Evolutionary conservation across 225 moss, liverwort and hornwort genomes (phyloP), one percentile per base, ranked within the genome.

Genomic region (Straminergon stramineum): DNA sequence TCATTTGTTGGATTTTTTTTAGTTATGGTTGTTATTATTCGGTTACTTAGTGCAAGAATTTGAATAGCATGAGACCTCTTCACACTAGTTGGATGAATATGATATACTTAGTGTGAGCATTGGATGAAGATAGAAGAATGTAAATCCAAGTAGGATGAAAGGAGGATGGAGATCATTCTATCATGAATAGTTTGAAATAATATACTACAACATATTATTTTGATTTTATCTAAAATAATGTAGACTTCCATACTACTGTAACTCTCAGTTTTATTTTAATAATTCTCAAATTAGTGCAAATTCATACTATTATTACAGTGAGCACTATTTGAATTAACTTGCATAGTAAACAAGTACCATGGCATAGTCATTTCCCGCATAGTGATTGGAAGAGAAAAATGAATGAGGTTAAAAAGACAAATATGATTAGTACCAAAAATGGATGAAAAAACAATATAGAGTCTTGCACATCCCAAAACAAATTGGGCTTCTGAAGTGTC

Each of bases 21-120:
- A 45, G 10, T 17, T 6, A 0, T 30, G 0, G 0, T 74, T 45
- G 2, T 41, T 74, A 17, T 30, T 74, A 4, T 0, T 10, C 0
- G 13, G 3, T 32, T 13, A 52, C 13, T 52, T 20, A 8, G 20
- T 52, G 2, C 32, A 32, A 12, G 3, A 52, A 76, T 21, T 21
- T 34, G 7, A 52, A 21, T 20, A 34, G 8, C 8, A 0, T 8
- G 13, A 32, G 13, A 76, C 8, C 4, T 21, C 20, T 52, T 32
- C 1, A 32, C 1, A 51, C 13, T 5, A 51, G 0, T 19, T 75
- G 4, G 7, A 32, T 31, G 51, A 31, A 31, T 51, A 12, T 75
- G 7, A 19, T 51, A 19, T 19, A 31, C 1, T 75, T 19, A 11
- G 13, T 19, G 32, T 20, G 0, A 51, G 1, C 2, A 75, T 51